phyloP scores from a whole-genome alignment of 768 basidiomycete species.

The Agrocybe praecox region DNA sequence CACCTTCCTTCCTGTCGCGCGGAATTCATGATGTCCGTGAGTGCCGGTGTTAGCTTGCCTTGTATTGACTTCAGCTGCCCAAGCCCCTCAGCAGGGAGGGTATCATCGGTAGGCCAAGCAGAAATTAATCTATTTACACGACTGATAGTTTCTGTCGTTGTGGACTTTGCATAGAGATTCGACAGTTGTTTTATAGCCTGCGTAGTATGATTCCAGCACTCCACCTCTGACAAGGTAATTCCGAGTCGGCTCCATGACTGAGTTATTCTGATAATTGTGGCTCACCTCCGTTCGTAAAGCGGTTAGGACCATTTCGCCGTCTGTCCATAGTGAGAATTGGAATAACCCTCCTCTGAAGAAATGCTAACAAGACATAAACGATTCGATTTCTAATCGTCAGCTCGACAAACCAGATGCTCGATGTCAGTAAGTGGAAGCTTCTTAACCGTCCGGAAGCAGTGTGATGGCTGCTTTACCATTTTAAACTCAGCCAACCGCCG shows the following conservation, averaged over 20 bases:
- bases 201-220: conserved; percentile 74
- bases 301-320: conserved; percentile 58
- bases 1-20: conserved; percentile 71
- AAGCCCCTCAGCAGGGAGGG: conserved; percentile 65
- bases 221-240: conserved; percentile 55
- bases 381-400: neutral
- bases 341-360: neutral
- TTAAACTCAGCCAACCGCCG: neutral
- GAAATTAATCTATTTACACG: conserved; percentile 75
- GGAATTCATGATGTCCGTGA: conserved; percentile 61
- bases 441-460: neutral
- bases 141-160: conserved; percentile 59
- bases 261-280: conserved; percentile 13
- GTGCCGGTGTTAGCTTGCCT: conserved; percentile 60
- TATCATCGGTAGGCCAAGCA: conserved; percentile 74
- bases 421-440: neutral
- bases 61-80: conserved; percentile 64
- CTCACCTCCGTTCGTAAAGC: conserved; percentile 78
- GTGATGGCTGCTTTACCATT: neutral
- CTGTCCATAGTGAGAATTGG: conserved; percentile 54
- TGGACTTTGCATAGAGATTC: conserved; percentile 50
- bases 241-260: conserved; percentile 17
- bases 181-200: conserved; percentile 59
- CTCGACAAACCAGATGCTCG: neutral
- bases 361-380: conserved; percentile 1